Evolutionary conservation across 345 rosid genomes (phyloP), one percentile per base, ranked within the genome.

Genomic region (Dovyalis caffra): DNA sequence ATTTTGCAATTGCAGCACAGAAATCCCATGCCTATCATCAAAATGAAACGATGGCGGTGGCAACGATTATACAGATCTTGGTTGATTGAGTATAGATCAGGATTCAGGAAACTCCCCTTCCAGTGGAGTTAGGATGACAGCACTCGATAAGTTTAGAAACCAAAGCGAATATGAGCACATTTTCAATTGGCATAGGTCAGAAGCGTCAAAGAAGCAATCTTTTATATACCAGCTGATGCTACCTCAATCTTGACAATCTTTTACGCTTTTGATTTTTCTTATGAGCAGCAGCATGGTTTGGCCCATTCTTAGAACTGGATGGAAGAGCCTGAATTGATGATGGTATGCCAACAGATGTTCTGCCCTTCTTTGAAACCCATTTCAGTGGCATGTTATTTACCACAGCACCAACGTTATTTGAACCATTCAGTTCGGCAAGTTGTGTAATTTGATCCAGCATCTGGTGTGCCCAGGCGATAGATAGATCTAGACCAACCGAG

Each of bases 361-460:
- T 90, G 56, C 86, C 84, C 83, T 85, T 91, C 89, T 86, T 94
- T 60, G 86, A 87, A 68, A 80, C 87, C 98, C 98, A 94, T 85
- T 87, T 86, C 83, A 88, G 66, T 1, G 97, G 95, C 81, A 90
- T 66, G 69, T 77, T 88, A 8, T 82, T 85, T 34, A 95, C 93
- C 68, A 95, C 89, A 7, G 77, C 57, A 28, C 92, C 78, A 63
- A 95, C 86, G 72, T 89, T 87, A 26, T 76, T 78, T 61, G 92
- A 81, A 74, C 79, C 77, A 64, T 85, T 87, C 74, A 92, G 81
- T 78, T 84, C 88, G 10, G 90, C 96, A 23, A 88, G 86, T 74
- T 90, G 94, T 82, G 86, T 91, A 40, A 90, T 86, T 80, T 95
- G 98, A 76, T 86, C 89, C 35, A 88, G 84, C 92, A 91, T 91